Base-by-base conservation (phyloP, 2,329 filamentous ascomycete genomes). In the Nigrograna mackinnonii region DNA sequence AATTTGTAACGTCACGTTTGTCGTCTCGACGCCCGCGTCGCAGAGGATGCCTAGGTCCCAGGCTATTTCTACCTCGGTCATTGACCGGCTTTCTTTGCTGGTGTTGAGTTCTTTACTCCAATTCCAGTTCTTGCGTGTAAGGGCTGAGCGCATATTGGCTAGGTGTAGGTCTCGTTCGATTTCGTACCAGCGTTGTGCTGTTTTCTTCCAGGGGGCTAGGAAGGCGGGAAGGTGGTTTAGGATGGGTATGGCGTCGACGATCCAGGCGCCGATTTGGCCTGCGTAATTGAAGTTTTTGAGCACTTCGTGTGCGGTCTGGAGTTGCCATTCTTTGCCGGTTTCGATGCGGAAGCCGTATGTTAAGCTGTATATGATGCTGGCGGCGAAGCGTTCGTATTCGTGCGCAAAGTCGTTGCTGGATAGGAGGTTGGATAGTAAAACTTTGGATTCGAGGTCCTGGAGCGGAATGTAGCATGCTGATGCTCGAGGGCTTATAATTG, bases 401-500 rank as follows among this genome's bases (percentile, higher is more conserved):
- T 49, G 47, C 13, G 60, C 50, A 37, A 64, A 62, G 14, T 60
- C 58, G 36, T 60, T 40, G 2, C 60, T 52, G 0, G 30, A 30
- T 2, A 77, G 46, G 0, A 76, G 40, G 12, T 75, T 70, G 5
- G 57, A 55, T 1, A 77, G 39, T 0, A 76, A 52, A 39, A 73
- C 69, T 35, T 60, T 67, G 28, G 66, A 70, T 47, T 78, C 75
- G 1, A 77, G 39, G 4, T 74, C 69, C 44, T 75, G 72, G 0
- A 77, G 41, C 1, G 60, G 50, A 2, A 50, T 58, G 38, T 75
- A 76, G 0, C 54, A 59, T 2, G 43, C 49, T 0, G 55, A 57
- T 1, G 57, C 55, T 1, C 58, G 20, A 39, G 62, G 31, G 55
- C 61, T 46, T 36, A 62, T 48, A 0, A 74, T 50, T 0, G 68